Percentiles rank a stretch among this genome's conserved stretches.
These are phyloP conservation scores for Nakataea oryzae DNA, from an alignment of 2,329 filamentous ascomycete genomes.

Conservation along the genomic window DNA sequence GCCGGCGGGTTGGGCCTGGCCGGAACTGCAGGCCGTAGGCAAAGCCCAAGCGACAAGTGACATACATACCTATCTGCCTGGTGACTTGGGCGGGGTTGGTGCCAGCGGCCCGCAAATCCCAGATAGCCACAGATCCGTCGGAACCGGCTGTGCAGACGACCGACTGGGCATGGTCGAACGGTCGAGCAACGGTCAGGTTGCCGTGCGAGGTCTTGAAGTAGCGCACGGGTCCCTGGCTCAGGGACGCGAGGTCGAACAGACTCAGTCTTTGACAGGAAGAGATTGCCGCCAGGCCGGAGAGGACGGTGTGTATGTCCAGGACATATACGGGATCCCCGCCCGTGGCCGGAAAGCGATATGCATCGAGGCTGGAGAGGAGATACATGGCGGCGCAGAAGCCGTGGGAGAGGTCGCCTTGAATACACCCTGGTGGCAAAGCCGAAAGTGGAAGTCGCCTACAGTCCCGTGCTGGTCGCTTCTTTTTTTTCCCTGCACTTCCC, in stretches of 20 bases:
- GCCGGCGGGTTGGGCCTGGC: conserved; percentile 1
- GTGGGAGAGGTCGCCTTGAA: background rate
- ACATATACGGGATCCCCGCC: conserved; percentile 39
- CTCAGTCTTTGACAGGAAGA: conserved; percentile 62
- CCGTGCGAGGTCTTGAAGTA: conserved; percentile 42
- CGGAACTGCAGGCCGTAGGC: background rate
- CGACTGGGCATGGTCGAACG: conserved; percentile 38
- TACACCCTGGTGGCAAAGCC: background rate
- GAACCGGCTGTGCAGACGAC: conserved; percentile 60
- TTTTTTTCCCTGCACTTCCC: background rate
- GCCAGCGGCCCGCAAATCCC: conserved; percentile 46
- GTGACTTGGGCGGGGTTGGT: conserved; percentile 24
- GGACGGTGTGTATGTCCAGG: conserved; percentile 43
- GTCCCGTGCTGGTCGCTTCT: no score
- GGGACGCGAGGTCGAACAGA: conserved; percentile 48
- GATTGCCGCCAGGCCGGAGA: conserved; percentile 46
- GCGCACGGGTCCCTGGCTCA: conserved; percentile 39
- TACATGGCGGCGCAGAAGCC: conserved; percentile 24
- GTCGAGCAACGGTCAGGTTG: conserved; percentile 53
- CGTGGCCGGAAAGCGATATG: conserved; percentile 24
- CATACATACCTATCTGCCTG: conserved; percentile 29
- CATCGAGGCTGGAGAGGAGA: conserved; percentile 25
- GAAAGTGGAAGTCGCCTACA: no score
- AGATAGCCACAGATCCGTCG: conserved; percentile 56
- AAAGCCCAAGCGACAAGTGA: conserved; percentile 14